Conservation (phyloP, 495 filamentous ascomycete species). For the Achaetomiella virescens region DNA sequence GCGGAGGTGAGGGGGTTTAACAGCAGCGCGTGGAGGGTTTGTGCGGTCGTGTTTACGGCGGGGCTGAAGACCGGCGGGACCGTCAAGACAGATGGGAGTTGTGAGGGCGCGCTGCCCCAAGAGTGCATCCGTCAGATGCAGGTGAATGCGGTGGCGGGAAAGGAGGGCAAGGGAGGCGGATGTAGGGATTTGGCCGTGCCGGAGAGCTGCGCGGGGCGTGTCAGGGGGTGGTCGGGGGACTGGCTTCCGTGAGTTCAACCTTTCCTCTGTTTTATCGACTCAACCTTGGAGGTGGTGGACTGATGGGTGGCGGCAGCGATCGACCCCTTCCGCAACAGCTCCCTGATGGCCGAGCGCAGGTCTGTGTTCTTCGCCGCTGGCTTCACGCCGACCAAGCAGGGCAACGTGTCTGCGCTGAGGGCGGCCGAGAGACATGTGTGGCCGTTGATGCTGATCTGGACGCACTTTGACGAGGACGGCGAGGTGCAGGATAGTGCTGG, state of each 20-base stretch:
- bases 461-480: conserved; percentile 12
- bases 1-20: neutral
- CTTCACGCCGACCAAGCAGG: neutral
- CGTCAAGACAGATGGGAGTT: conserved; percentile 1
- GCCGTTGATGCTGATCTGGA: conserved; percentile 24
- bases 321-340: neutral
- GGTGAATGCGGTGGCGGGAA: conserved; percentile 7
- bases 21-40: conserved; percentile 12
- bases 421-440: conserved; percentile 10
- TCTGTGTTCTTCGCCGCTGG: conserved; percentile 13
- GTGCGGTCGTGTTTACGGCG: conserved; percentile 16
- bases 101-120: neutral
- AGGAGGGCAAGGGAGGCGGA: neutral
- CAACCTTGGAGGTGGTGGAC: neutral
- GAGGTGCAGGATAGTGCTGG: conserved; percentile 15
- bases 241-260: conserved; percentile 16
- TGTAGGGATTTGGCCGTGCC: conserved; percentile 15
- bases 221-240: neutral
- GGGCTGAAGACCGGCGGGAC: neutral
- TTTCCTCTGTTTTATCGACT: neutral
- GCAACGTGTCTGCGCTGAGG: conserved; percentile 8
- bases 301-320: neutral
- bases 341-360: neutral
- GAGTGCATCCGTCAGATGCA: conserved; percentile 18
- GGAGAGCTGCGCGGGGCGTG: conserved; percentile 3